Base-by-base conservation (phyloP, 1,284 basidiomycete species). In the Ceratobasidium sp. region DNA sequence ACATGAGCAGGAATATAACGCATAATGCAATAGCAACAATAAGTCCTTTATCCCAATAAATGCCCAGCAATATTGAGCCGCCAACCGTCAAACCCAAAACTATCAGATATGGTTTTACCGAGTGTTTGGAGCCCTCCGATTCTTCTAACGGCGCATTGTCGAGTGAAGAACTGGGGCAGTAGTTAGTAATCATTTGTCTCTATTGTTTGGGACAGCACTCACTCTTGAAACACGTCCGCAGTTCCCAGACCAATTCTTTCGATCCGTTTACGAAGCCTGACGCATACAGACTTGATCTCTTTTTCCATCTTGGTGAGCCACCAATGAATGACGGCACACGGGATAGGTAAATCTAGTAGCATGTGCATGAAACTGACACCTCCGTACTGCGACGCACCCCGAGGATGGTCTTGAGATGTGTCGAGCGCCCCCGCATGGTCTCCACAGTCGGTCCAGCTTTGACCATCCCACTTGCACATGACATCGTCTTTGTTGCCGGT, bases 221-320 rank as follows among this genome's bases (percentile, higher is more conserved):
- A 67, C 65, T 53, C 65, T 35, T 67, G 45, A 31, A 67, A 53
- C n/a, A 53, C 33, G 37, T 67, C 65, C 20, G 33, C 28, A 3
- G 47, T 53, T 15, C 51, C 65, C 1, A 67, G 65, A 8, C 65
- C 49, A 8, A 17, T 53, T 11, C 17, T 67, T 33, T 51, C 65
- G 5, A 67, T 67, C 31, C 65, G 47, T 28, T 67, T 51, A 6
- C 65, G 65, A 6, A 67, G 49, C 7, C 65, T 37, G 4, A 53
- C 49, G 49, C 65, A 67, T 17, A 67, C 65, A 15, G 47, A 53
- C 23, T 53, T 67, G 49, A 67, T 67, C 23, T 67, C 65, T 11
- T 67, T 67, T n/a, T 67, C 65, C 65, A 67, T 67, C 49, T 53
- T 67, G 15, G 65, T 67, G 2, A 67, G 49, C 65, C 65, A 67